Base-by-base conservation (phyloP, 108 stramenopile genomes). In the Conticribra weissflogii region DNA sequence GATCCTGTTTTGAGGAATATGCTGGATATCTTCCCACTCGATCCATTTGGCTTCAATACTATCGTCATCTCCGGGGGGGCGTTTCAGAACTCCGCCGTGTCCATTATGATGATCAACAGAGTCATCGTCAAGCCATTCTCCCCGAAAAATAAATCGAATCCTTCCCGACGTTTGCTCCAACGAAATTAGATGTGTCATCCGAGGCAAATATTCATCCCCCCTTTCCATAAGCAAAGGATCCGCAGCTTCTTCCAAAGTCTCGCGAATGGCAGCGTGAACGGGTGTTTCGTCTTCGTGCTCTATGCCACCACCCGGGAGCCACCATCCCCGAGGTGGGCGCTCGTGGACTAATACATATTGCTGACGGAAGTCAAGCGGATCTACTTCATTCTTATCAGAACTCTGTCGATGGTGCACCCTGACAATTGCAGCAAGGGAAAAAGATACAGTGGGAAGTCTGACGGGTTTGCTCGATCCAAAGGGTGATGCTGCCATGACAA, bases 141-240 rank as follows among this genome's bases (percentile, higher is more conserved):
- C 68, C 3, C 46, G 47, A 52, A 70, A 59, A 34, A 59, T 70
- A 28, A 70, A 59, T 9, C 58, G 47, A 17, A 70, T 51, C 21
- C 68, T 32, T 16, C 68, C 68, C 24, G 31, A 58, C 5, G 68
- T 46, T 48, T 70, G 68, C 25, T 70, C 57, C 34, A 69, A 23
- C n/a, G 57, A 18, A 69, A 69, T 45, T 31, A 69, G 50, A 58
- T 69, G 68, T 28, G 68, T 69, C 68, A 69, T 69, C n/a, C 24
- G 21, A n/a, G 68, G 68, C 12, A 69, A 47, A 7, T 19, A 2
- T 9, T 31, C 23, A 9, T 30, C 27, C 2, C 29, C 24, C 29
- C n/a, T 3, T 8, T 57, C 27, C 3, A 16, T 15, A 59, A 16
- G 9, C 36, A 18, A 24, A 36, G 44, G 17, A 4, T 15, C 0